Conservation (phyloP, 352 stramenopile genomes). For the Phytophthora citrophthora region DNA sequence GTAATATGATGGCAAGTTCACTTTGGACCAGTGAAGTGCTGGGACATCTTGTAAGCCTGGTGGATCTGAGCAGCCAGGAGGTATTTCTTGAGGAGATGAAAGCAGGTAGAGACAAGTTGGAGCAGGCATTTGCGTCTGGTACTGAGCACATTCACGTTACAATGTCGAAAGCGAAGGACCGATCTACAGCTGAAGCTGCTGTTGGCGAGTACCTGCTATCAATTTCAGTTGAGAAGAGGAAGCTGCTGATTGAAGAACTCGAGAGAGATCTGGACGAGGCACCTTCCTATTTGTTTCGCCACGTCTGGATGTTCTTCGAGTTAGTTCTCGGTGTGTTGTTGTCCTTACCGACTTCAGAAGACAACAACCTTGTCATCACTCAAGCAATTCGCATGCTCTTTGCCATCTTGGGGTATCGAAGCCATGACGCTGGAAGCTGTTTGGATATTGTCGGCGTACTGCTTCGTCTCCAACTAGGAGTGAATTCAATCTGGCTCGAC, state of each 20-base stretch:
- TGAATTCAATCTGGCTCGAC: constrained; percentile 25
- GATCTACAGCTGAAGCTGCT: not conserved
- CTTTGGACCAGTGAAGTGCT: constrained; percentile 17
- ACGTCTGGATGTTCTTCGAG: constrained; percentile 34
- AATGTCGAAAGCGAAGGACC: not conserved
- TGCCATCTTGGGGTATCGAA: constrained; percentile 29
- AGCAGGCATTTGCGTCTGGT: constrained; percentile 7
- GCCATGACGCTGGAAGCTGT: constrained; percentile 31
- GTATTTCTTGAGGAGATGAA: constrained; percentile 16
- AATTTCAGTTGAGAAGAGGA: constrained; percentile 17
- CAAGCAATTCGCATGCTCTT: constrained; percentile 29
- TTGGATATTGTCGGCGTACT: constrained; percentile 33
- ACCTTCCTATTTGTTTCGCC: constrained; percentile 29
- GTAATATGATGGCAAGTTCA: not conserved
- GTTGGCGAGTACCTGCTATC: constrained; percentile 9
- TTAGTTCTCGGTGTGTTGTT: constrained; percentile 12
- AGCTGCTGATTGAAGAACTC: constrained; percentile 30
- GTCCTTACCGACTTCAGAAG: not conserved
- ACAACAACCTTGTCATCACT: constrained; percentile 3
- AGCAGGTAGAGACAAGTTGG: constrained; percentile 15
- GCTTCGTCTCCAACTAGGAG: constrained; percentile 20
- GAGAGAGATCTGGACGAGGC: constrained; percentile 41
- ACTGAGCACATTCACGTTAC: constrained; percentile 15
- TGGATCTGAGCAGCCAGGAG: constrained; percentile 12
- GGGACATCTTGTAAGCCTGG: constrained; percentile 7